A percentile compares a stretch with the other conserved stretches of the same genome.
phyloP scores from a whole-genome alignment of 495 filamentous ascomycete genomes.

The Cryomyces antarcticus region DNA sequence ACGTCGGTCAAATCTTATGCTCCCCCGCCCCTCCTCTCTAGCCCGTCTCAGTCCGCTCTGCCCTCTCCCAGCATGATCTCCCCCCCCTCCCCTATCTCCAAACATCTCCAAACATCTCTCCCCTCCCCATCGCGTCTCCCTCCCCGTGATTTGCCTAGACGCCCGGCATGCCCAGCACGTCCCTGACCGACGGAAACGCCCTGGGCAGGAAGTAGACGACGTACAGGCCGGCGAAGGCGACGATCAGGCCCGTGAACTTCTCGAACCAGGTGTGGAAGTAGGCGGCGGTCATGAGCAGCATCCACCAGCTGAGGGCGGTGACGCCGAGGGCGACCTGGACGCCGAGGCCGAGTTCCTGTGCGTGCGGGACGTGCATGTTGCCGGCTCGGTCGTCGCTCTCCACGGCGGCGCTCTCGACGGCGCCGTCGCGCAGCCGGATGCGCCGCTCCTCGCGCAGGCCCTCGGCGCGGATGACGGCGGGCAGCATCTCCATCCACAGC shows the following conservation, averaged over 20 bases:
- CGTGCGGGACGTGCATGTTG: background rate
- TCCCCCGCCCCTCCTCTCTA: background rate
- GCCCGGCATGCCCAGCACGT: constrained; percentile 56
- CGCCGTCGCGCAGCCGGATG: constrained; percentile 38
- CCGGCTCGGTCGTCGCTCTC: constrained; percentile 1
- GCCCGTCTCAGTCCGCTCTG: background rate
- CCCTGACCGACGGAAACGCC: constrained; percentile 36
- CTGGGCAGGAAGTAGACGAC: constrained; percentile 60
- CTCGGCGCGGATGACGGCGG: constrained; percentile 29
- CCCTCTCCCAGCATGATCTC: background rate
- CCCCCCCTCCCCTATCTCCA: background rate
- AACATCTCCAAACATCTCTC: background rate
- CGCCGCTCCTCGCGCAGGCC: constrained; percentile 31
- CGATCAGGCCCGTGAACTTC: constrained; percentile 62
- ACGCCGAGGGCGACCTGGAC: constrained; percentile 31
- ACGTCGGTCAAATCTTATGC: background rate
- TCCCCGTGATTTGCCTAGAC: constrained; percentile 21
- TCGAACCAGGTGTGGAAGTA: constrained; percentile 98
- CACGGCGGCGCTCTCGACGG: constrained; percentile 18
- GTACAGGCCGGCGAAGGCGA: constrained; percentile 50
- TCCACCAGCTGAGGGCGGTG: constrained; percentile 58
- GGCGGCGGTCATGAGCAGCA: constrained; percentile 92
- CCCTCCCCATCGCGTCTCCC: background rate
- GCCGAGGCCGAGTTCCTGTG: constrained; percentile 15
- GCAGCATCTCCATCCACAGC: constrained; percentile 58